Evolutionary conservation across 2,329 filamentous ascomycete species (phyloP).

Genomic region (Microdochium trichocladiopsis): DNA sequence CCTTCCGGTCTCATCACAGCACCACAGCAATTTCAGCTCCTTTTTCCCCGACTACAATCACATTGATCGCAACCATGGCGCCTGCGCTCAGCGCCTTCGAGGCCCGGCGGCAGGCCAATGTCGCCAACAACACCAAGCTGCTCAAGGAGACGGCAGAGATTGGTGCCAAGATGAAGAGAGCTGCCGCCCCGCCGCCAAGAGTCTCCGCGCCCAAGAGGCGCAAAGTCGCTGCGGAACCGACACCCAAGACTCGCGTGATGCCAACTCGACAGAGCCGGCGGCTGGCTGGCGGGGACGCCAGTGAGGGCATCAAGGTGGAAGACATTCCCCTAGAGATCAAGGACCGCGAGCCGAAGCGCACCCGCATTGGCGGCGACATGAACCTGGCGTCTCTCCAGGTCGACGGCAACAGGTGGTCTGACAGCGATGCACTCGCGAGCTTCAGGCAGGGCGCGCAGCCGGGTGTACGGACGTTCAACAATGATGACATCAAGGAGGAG

Average conservation of each 20-base stretch:
- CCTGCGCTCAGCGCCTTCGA: constrained; percentile 74
- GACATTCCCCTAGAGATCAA: constrained; percentile 27
- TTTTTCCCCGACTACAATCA: not conserved
- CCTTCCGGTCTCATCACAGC: no score
- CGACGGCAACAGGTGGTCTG: constrained; percentile 70
- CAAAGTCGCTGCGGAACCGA: constrained; percentile 29
- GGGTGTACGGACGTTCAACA: constrained; percentile 76
- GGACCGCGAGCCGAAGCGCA: constrained; percentile 47
- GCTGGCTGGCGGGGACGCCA: constrained; percentile 44
- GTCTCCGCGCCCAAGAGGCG: constrained; percentile 29
- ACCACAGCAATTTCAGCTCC: no score
- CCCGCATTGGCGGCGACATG: constrained; percentile 48
- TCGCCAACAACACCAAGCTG: constrained; percentile 72
- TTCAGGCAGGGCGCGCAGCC: constrained; percentile 65
- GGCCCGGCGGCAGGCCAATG: constrained; percentile 76
- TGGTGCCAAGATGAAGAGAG: constrained; percentile 60
- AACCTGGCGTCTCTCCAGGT: constrained; percentile 72
- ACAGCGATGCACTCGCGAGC: constrained; percentile 57
- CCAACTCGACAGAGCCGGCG: constrained; percentile 52
- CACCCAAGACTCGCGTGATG: constrained; percentile 38
- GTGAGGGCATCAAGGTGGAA: constrained; percentile 41
- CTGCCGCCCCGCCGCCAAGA: constrained; percentile 41
- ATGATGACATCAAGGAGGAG: constrained; percentile 76
- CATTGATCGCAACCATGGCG: constrained; percentile 33
- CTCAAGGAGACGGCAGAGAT: constrained; percentile 70